These are phyloP conservation scores for Suillus alpinus DNA, from an alignment of 768 basidiomycete species.

Conservation along the genomic window DNA sequence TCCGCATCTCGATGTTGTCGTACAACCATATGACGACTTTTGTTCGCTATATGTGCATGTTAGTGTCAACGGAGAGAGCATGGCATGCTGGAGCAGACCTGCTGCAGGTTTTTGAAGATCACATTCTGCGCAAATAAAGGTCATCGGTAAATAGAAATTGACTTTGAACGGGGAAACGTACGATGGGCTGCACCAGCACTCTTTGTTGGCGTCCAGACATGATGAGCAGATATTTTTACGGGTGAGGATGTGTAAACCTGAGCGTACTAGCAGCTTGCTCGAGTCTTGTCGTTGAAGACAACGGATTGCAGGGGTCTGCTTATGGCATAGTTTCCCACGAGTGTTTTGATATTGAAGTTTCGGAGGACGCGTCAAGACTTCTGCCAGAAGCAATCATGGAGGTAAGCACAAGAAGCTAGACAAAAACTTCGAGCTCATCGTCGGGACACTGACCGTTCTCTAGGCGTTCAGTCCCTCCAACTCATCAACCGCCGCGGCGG, in stretches of 20 bases:
- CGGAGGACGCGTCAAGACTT: conserved; percentile 16
- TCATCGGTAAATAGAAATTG: conserved; percentile 5
- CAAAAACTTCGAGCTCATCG: neutral
- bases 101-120: conserved; percentile 96
- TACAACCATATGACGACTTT: conserved; percentile 94
- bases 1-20: conserved; percentile 94
- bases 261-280: conserved; percentile 1
- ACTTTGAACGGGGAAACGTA: conserved; percentile 39
- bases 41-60: conserved; percentile 51
- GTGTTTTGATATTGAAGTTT: neutral
- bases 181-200: conserved; percentile 99
- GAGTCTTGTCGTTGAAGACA: neutral
- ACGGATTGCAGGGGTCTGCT: conserved; percentile 9
- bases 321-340: conserved; percentile 25
- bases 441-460: neutral
- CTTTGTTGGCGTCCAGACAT: conserved; percentile 94
- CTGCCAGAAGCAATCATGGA: conserved; percentile 28
- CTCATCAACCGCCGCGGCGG: conserved; percentile 96
- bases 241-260: conserved; percentile 10
- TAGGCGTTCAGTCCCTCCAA: conserved; percentile 73
- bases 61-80: conserved; percentile 8
- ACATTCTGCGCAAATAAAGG: conserved; percentile 62
- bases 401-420: conserved; percentile 14
- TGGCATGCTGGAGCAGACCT: conserved; percentile 41
- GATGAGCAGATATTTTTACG: conserved; percentile 28